Evolutionary conservation across 2,329 filamentous ascomycete species (phyloP), one percentile per base, ranked within the genome.

Genomic region (Ilyonectria mors-panacis): DNA sequence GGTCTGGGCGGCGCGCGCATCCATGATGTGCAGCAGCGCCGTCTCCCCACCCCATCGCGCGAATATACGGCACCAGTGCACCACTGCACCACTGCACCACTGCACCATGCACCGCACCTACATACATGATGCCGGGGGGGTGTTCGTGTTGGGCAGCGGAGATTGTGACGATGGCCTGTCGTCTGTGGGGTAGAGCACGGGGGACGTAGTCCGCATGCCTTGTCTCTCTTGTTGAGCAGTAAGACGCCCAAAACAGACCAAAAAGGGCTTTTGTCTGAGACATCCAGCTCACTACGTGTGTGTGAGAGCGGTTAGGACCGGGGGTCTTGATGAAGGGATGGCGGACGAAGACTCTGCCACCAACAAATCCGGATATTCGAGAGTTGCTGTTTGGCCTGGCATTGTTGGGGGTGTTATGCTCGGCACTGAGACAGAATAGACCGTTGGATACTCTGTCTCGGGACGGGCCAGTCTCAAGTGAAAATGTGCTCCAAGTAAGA

Each of bases 11-110:
- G 63, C 57, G 51, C 47, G 63, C 56, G 63, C 63, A 61, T 57
- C 58, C 57, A 66, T 66, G 63, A 66, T 66, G 57, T 66, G 63
- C 63, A 66, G 51, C 63, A 58, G 53, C 63, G 53, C 57, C 45
- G 26, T 51, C 35, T 39, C 50, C 50, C 50, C 50, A n/a, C n/a
- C 50, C 30, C 28, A 53, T 28, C 58, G 59, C 57, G 51, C 59
- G 66, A 59, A 59, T 33, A 28, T 39, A 44, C 33, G 21, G 50
- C 48, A 59, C 33, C 59, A 51, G 6, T 8, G 26, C 23, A 17
- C 26, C 26, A 6, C 26, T 8, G 26, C 23, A 17, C 26, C 26
- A 6, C 26, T n/a, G 50, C 48, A 59, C 33, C 59, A 51, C 5
- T 8, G 23, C 23, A 15, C 17, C 37, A 42, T 7, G 37, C 23